Evolutionary conservation across 495 filamentous ascomycete genomes (phyloP).

Genomic region (Evernia prunastri): DNA sequence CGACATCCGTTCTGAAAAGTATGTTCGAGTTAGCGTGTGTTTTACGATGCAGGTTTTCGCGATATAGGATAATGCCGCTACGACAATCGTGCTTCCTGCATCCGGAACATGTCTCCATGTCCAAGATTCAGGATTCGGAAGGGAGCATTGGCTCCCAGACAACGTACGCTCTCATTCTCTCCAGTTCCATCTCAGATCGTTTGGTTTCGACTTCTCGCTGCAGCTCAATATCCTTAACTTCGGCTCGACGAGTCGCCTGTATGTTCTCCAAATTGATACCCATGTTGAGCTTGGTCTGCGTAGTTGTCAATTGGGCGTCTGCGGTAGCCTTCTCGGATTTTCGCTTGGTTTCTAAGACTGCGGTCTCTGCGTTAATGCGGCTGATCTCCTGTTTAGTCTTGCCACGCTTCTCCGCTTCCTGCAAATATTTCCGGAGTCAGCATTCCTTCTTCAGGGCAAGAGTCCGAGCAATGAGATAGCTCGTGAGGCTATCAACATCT

Average conservation of each 20-base stretch:
- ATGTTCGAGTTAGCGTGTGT: not conserved
- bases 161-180: conserved; percentile 56
- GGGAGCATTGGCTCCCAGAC: not conserved
- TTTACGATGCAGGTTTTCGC: not conserved
- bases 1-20: conserved; percentile 50
- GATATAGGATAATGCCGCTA: not conserved
- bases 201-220: conserved; percentile 67
- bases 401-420: conserved; percentile 66
- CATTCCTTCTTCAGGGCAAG: not conserved
- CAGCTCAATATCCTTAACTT: conserved; percentile 67
- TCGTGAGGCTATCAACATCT: not conserved
- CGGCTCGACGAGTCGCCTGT: conserved; percentile 59
- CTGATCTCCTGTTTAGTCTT: conserved; percentile 48
- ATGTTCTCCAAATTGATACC: conserved; percentile 69
- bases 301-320: conserved; percentile 63
- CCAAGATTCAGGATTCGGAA: not conserved
- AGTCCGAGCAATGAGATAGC: not conserved
- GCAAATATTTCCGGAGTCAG: not conserved
- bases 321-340: conserved; percentile 72
- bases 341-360: conserved; percentile 74
- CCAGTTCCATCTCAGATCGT: conserved; percentile 70
- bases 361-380: conserved; percentile 74
- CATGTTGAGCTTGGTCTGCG: conserved; percentile 62
- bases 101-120: not conserved
- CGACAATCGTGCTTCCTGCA: not conserved